phyloP scores from a whole-genome alignment of 306 rosid species.

The Rubus idaeus region DNA sequence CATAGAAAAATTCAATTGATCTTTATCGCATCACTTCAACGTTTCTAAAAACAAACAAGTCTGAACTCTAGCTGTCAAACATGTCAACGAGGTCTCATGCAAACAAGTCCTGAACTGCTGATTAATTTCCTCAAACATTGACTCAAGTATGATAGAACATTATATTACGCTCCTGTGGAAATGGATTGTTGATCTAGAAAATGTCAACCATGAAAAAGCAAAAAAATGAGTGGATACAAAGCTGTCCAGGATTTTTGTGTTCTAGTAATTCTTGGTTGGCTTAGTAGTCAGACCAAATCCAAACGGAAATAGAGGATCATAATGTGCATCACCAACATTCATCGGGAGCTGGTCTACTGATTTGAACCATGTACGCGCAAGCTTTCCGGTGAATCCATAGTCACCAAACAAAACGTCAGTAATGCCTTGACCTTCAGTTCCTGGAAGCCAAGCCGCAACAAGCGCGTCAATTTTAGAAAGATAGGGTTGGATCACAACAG shows the following conservation, averaged over 20 bases:
- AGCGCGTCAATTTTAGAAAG: conserved; percentile 64
- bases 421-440: conserved; percentile 94
- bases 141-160: neutral
- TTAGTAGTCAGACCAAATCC: conserved; percentile 74
- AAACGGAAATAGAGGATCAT: conserved; percentile 74
- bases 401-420: conserved; percentile 71
- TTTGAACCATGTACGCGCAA: conserved; percentile 87
- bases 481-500: conserved; percentile 77
- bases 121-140: neutral
- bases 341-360: conserved; percentile 75
- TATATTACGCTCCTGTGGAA: neutral
- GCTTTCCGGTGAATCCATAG: conserved; percentile 74
- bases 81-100: neutral
- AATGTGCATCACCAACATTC: conserved; percentile 74
- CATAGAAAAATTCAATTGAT: no score
- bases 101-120: neutral
- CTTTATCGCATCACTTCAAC: no score
- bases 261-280: conserved; percentile 31
- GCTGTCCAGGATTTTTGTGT: neutral
- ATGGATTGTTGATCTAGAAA: conserved; percentile 4
- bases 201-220: neutral
- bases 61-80: no score
- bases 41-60: no score
- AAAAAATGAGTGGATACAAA: neutral
- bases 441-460: conserved; percentile 97